These are phyloP conservation scores for Boletus bicolor DNA, from an alignment of 768 basidiomycete genomes.

Conservation along the genomic window DNA sequence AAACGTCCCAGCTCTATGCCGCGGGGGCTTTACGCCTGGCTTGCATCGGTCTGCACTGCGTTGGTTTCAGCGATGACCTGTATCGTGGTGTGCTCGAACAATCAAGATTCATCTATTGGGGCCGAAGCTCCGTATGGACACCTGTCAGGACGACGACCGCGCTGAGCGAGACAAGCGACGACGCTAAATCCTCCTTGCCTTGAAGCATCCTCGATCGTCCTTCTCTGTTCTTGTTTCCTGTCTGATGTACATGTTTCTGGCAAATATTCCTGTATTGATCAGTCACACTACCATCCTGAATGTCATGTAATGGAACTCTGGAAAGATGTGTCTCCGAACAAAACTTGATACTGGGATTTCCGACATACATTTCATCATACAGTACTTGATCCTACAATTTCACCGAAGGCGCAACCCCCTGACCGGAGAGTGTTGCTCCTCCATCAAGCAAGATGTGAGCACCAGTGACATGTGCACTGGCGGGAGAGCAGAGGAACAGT, in stretches of 20 bases:
- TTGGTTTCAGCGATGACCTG: conserved; percentile 67
- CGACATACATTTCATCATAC: too few relatives aligned
- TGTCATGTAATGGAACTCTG: not conserved
- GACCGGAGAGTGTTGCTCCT: conserved; percentile 35
- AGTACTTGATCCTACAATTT: conserved; percentile 18
- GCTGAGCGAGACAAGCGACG: conserved; percentile 16
- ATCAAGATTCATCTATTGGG: conserved; percentile 36
- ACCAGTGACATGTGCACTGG: conserved; percentile 72
- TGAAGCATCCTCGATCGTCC: conserved; percentile 1
- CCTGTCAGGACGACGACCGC: conserved; percentile 5
- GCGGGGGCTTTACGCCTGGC: conserved; percentile 71
- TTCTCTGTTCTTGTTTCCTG: not conserved
- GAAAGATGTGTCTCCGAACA: not conserved
- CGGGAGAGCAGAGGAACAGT: conserved; percentile 68
- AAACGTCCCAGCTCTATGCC: conserved; percentile 67
- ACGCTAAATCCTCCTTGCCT: not conserved
- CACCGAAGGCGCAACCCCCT: conserved; percentile 22
- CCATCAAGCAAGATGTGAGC: conserved; percentile 72
- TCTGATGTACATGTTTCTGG: not conserved
- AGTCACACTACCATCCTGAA: not conserved
- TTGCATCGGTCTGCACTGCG: conserved; percentile 71
- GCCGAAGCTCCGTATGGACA: conserved; percentile 18
- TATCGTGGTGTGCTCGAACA: conserved; percentile 68
- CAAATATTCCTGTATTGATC: conserved; percentile 1
- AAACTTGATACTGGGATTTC: not conserved